Evolutionary conservation across 1,284 basidiomycete species (phyloP), one percentile per base, ranked within the genome.

Genomic region (Cutaneotrichosporon cyanovorans): DNA sequence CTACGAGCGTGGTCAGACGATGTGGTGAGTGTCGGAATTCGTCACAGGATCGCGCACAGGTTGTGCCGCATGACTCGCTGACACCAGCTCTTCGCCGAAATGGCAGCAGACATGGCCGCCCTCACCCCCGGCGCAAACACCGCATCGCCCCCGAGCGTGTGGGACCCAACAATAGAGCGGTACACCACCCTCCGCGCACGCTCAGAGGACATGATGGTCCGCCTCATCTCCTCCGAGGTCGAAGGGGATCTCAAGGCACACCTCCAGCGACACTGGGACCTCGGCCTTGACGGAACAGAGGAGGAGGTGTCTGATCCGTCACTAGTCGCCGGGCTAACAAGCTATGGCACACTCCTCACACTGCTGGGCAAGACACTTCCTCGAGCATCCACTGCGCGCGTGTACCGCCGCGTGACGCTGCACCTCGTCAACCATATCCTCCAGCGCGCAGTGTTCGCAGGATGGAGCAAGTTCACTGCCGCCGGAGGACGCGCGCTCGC

Each of bases 1-100:
- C 79, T 91, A 75, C 77, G 80, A 42, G 66, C 64, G 4, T 95
- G 90, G 90, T 83, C 84, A 22, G 90, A 95, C 66, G 87, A 92
- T 39, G 56, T 85, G 62, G 89, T 90, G 55, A 60, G 82, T 68
- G 37, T 10, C 35, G n/a, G 5, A 9, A 16, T 20, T 12, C n/a
- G n/a, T n/a, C n/a, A n/a, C n/a, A n/a, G n/a, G n/a, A n/a, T n/a
- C n/a, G n/a, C n/a, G n/a, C n/a, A n/a, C n/a, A n/a, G n/a, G n/a
- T n/a, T n/a, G n/a, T n/a, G n/a, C n/a, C n/a, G n/a, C n/a, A n/a
- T n/a, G n/a, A n/a, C n/a, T n/a, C n/a, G 12, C 37, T 45, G 20
- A 45, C 43, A 2, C 14, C 60, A 92, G 87, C 89, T 90, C 72
- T 93, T 92, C 74, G 73, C 93, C 10, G 86, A 90, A 65, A 72